Percentiles rank a stretch among this genome's conserved stretches.
These are phyloP conservation scores for Aspergillus novoparasiticus DNA, from an alignment of 2,329 filamentous ascomycete species.

Conservation along the genomic window DNA sequence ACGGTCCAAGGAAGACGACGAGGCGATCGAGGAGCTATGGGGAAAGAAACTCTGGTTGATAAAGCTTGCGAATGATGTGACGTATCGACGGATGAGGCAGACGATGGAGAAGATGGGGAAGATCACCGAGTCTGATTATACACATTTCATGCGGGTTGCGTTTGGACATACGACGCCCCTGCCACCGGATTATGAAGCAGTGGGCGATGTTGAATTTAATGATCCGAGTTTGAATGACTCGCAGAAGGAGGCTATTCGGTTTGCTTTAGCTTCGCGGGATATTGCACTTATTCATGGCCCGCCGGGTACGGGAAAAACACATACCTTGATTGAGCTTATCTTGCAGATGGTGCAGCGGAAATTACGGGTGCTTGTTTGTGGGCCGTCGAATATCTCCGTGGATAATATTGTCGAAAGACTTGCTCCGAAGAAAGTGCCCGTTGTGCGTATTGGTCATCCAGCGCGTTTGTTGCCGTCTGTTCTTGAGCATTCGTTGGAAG, in stretches of 20 bases:
- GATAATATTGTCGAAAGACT: conserved; percentile 97
- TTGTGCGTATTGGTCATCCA: conserved; percentile 89
- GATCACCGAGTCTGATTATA: conserved; percentile 57
- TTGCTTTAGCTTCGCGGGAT: conserved; percentile 79
- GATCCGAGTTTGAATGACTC: conserved; percentile 62
- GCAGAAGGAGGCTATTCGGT: conserved; percentile 68
- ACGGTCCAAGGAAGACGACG: conserved; percentile 43
- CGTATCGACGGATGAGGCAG: conserved; percentile 66
- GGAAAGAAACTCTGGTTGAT: conserved; percentile 64
- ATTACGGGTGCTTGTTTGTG: conserved; percentile 84
- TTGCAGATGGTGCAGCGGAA: conserved; percentile 79
- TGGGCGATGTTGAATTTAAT: conserved; percentile 54
- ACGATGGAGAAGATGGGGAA: conserved; percentile 64
- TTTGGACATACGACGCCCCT: conserved; percentile 62
- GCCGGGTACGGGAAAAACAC: conserved; percentile 94
- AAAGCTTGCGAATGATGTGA: conserved; percentile 68
- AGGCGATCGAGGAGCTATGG: conserved; percentile 53
- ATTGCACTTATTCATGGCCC: conserved; percentile 92
- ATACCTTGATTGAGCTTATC: conserved; percentile 93
- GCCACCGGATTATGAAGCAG: conserved; percentile 49
- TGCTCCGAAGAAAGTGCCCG: conserved; percentile 78
- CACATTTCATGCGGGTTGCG: conserved; percentile 61
- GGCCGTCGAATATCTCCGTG: conserved; percentile 93
- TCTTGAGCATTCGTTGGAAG: conserved; percentile 84
- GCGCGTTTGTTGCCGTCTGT: conserved; percentile 87